Conservation (phyloP, 1,139 yeast species). For the Spencermartinsiella ligniputridi region DNA sequence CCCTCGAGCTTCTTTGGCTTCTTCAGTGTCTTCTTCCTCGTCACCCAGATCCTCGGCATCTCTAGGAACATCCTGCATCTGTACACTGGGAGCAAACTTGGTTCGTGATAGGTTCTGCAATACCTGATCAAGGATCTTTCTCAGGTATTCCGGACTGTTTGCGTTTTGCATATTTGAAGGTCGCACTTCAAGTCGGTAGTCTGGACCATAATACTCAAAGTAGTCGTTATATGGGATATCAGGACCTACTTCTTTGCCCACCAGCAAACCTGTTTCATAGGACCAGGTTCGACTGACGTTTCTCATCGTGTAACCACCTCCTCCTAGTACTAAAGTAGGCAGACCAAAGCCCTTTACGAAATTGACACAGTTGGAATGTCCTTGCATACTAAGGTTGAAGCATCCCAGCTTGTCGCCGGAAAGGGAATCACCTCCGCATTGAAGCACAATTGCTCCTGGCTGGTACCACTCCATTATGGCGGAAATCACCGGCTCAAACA, state of each 20-base stretch:
- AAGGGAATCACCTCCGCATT: conserved; percentile 81
- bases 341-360: conserved; percentile 81
- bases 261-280: conserved; percentile 84
- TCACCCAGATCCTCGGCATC: conserved; percentile 72
- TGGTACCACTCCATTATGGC: conserved; percentile 90
- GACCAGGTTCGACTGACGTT: conserved; percentile 97
- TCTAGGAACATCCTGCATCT: conserved; percentile 82
- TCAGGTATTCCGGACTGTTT: conserved; percentile 86
- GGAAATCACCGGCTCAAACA: conserved; percentile 79
- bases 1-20: conserved; percentile 85
- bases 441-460: conserved; percentile 88
- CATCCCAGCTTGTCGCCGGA: conserved; percentile 91
- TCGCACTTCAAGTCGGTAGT: conserved; percentile 75
- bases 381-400: conserved; percentile 85
- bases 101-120: conserved; percentile 78
- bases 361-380: conserved; percentile 94
- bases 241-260: conserved; percentile 69
- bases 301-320: conserved; percentile 98
- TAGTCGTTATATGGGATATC: conserved; percentile 95
- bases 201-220: conserved; percentile 96
- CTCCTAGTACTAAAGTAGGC: conserved; percentile 91
- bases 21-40: conserved; percentile 61
- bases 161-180: conserved; percentile 97
- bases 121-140: conserved; percentile 76
- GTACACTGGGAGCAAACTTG: conserved; percentile 93